Evolutionary conservation across 2,329 filamentous ascomycete species (phyloP).

Genomic region (Cordyceps cicadae): DNA sequence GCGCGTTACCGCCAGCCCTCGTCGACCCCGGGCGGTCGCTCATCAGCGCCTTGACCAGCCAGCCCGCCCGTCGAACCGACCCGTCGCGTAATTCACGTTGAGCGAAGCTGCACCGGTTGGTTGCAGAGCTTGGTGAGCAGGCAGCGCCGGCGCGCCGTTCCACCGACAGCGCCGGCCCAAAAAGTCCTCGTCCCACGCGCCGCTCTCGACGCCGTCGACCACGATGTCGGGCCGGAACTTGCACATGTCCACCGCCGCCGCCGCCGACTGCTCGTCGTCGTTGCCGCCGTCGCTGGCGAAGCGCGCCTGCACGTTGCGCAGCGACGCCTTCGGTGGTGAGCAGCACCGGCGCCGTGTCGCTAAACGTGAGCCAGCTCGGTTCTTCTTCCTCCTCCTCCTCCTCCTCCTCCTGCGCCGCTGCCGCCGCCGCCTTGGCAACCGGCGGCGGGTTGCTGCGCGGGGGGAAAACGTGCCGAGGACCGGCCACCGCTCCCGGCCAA

Average conservation of each 20-base stretch:
- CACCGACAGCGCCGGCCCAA: conserved; percentile 56
- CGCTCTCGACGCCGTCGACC: conserved; percentile 44
- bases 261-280: conserved; percentile 21
- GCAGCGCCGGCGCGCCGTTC: conserved; percentile 30
- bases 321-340: conserved; percentile 62
- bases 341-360: conserved; percentile 68
- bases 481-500: conserved; percentile 48
- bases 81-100: conserved; percentile 64
- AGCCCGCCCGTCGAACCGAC: conserved; percentile 51
- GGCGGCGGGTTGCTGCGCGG: conserved; percentile 20
- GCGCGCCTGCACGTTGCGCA: conserved; percentile 55
- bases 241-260: conserved; percentile 49
- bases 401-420: not conserved
- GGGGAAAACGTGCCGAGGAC: conserved; percentile 52
- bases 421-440: not conserved
- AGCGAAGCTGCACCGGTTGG: conserved; percentile 58
- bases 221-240: conserved; percentile 71
- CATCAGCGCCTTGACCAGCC: conserved; percentile 61
- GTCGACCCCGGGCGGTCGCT: conserved; percentile 63
- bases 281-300: conserved; percentile 38
- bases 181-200: conserved; percentile 61
- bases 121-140: conserved; percentile 61
- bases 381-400: conserved; percentile 13
- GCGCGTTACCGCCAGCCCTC: conserved; percentile 57
- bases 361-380: conserved; percentile 55